Evolutionary conservation across 1,139 yeast species (phyloP), one percentile per base, ranked within the genome.

Genomic region (Geotrichum carabidarum): DNA sequence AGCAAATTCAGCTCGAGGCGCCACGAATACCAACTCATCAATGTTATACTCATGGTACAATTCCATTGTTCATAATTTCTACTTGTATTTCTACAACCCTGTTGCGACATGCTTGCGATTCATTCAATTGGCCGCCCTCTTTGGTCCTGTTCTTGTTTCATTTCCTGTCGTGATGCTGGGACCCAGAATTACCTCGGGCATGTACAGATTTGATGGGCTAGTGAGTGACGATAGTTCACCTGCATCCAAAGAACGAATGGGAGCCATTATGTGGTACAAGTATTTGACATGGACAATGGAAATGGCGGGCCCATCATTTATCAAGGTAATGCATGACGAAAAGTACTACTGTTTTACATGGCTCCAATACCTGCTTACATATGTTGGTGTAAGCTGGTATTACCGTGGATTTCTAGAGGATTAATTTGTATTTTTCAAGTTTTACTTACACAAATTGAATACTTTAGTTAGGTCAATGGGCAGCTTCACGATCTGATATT

Each of bases 401-500:
- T 37, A 37, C 17, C 18, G 40, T n/a, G 15, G 15, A 30, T 27
- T 40, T 15, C 27, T 40, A 9, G 44, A 37, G 3, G 12, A 15
- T 40, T 40, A 40, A 40, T 42, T 17, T 32, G 30, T 37, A 32
- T 49, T 30, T 34, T 41, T 44, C 42, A 22, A 3, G 27, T 22
- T 22, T 22, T 42, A 42, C 22, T 22, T 27, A 8, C 32, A 32
- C 46, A 22, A 22, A 22, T 46, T 44, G n/a, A 47, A n/a, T 40
- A 37, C 22, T 38, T 31, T 31, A 66, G 70, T 77, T 93, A 59
- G 99, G 98, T 3, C 99, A 94, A 74, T 93, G 99, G 99, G 99
- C 99, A 0, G 98, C 98, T 2, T 86, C 96, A n/a, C 79, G 99
- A 71, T 87, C 96, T 0, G 99, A 93, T 70, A 86, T 93, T 43